Evolutionary conservation across 345 rosid species (phyloP), one percentile per base, ranked within the genome.

Genomic region (Orychophragmus violaceus): DNA sequence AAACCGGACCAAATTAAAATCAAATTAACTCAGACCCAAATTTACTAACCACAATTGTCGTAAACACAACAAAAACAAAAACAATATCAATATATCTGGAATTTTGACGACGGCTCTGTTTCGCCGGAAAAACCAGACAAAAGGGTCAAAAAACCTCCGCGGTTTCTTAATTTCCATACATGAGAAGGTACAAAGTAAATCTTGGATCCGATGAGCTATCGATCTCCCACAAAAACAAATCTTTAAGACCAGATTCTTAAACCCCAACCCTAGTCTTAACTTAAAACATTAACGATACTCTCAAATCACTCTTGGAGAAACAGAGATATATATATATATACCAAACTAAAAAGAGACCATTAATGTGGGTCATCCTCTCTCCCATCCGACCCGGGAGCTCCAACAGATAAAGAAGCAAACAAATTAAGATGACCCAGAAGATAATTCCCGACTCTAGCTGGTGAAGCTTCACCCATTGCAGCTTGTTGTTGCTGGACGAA

Each of bases 401-500:
- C 91, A 67, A 84, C 92, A 7, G 96, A 87, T 45, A 89, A 85
- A 16, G 93, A 83, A 13, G 96, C 94, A 68, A 89, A 77, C 76
- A 89, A 81, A 73, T 87, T 89, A 21, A 89, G 82, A 77, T 89
- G 96, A 6, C 96, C 91, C 2, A 94, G 94, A 28, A 87, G 83
- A 77, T 85, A 85, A 74, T 85, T 85, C n/a, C 89, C 94, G 8
- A 85, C 83, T 64, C 92, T 77, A 16, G 96, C 93, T 7, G 96
- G 90, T 13, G 96, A 94, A 28, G 96, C 96, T 78, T 94, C 99
- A 44, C 99, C 97, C 70, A 90, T 86, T 5, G 88, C 86, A 19
- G 59, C 72, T 61, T 57, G 71, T 6, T 46, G 70, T 71, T 86
- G 93, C 53, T 84, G 96, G 39, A 83, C 64, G 27, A 79, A 82